Evolutionary conservation across 805 yeast species (phyloP).

Genomic region (Huiozyma sinensis): DNA sequence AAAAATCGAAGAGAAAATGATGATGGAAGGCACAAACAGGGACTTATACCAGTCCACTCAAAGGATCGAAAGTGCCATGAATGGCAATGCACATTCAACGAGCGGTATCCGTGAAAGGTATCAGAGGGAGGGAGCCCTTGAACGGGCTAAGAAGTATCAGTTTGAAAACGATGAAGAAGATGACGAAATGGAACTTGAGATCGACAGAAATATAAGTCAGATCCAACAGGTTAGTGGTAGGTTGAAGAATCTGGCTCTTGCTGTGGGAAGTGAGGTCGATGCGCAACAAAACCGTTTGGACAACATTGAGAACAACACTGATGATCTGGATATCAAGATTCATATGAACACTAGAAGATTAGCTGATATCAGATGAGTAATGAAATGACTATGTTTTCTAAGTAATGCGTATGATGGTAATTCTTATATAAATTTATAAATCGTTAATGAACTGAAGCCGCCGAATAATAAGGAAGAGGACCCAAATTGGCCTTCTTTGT

Average conservation of each 20-base stretch:
- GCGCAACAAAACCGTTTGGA: conserved; percentile 66
- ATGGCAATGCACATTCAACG: conserved; percentile 31
- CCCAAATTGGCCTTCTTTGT: too few relatives aligned
- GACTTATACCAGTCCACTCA: conserved; percentile 55
- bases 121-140: conserved; percentile 28
- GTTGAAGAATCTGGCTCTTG: conserved; percentile 59
- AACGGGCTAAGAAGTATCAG: conserved; percentile 59
- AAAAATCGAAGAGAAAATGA: conserved; percentile 49
- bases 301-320: conserved; percentile 74
- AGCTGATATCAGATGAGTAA: conserved; percentile 37
- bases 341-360: conserved; percentile 65
- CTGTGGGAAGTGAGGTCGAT: conserved; percentile 68
- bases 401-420: neutral
- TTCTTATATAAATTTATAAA: too few relatives aligned
- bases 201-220: conserved; percentile 73
- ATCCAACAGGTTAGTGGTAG: conserved; percentile 59
- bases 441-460: neutral
- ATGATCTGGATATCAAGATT: conserved; percentile 71
- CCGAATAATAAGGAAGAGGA: neutral
- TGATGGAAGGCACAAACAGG: conserved; percentile 49
- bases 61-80: conserved; percentile 54
- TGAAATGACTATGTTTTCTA: neutral
- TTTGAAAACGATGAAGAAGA: conserved; percentile 89
- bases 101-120: conserved; percentile 28
- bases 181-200: conserved; percentile 82